Evolutionary conservation across 768 basidiomycete species (phyloP).

Genomic region (Mycena metata): DNA sequence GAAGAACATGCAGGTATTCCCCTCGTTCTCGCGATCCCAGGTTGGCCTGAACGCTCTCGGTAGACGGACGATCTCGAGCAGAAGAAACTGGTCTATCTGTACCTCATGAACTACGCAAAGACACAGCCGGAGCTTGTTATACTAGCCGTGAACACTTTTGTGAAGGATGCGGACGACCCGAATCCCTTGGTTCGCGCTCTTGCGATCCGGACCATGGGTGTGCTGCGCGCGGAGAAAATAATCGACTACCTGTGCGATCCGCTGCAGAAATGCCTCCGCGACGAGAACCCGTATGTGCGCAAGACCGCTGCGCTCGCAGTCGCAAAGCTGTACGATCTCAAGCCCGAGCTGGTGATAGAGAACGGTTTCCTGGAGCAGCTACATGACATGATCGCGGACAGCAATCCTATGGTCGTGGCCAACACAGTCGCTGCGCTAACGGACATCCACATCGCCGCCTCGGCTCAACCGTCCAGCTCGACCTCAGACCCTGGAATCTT

Average conservation of each 20-base stretch:
- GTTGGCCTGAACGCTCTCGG: slow-evolving; percentile 75
- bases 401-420: slow-evolving; percentile 99
- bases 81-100: slow-evolving; percentile 99
- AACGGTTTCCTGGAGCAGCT: slow-evolving; percentile 93
- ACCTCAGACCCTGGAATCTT: slow-evolving; percentile 79
- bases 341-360: slow-evolving; percentile 94
- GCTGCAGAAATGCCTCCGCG: slow-evolving; percentile 89
- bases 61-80: slow-evolving; percentile 99
- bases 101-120: slow-evolving; percentile 99
- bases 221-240: slow-evolving; percentile 97
- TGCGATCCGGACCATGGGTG: slow-evolving; percentile 98
- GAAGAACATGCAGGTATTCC: slow-evolving; percentile 82
- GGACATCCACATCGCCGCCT: slow-evolving; percentile 88
- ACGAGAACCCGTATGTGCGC: slow-evolving; percentile 98
- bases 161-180: slow-evolving; percentile 95
- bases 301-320: slow-evolving; percentile 98
- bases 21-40: no score
- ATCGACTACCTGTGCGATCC: slow-evolving; percentile 98
- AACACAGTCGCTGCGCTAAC: slow-evolving; percentile 96
- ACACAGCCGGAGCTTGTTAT: slow-evolving; percentile 92
- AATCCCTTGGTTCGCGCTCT: slow-evolving; percentile 97
- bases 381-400: slow-evolving; percentile 93
- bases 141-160: slow-evolving; percentile 98
- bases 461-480: slow-evolving; percentile 66
- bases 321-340: slow-evolving; percentile 98